These are phyloP conservation scores for Suillus subluteus DNA, from an alignment of 768 basidiomycete species.

Conservation along the genomic window DNA sequence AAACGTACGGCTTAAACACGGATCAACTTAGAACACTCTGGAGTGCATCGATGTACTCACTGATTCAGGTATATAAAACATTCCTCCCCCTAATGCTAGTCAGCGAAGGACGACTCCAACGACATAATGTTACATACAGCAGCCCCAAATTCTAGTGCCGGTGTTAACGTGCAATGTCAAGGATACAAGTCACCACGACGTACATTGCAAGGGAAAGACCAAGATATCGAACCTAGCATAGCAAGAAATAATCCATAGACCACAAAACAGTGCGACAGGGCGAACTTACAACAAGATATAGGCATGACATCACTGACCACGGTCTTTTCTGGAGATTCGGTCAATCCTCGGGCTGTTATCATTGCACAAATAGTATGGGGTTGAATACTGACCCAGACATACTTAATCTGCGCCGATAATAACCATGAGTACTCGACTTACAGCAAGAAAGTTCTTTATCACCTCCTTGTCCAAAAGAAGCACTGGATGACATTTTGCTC, in stretches of 20 bases:
- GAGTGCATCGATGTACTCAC: background rate
- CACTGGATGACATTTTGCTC: background rate
- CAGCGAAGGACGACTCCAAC: background rate
- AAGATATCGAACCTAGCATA: slow-evolving; percentile 3
- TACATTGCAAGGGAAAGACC: slow-evolving; percentile 4
- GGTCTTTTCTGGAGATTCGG: too few species aligned
- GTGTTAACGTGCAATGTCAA: background rate
- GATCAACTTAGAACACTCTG: background rate
- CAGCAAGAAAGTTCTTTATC: background rate
- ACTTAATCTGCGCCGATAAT: background rate
- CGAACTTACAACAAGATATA: background rate
- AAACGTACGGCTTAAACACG: background rate
- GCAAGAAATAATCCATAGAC: background rate
- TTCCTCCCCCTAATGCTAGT: background rate
- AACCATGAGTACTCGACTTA: background rate
- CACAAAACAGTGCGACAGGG: background rate
- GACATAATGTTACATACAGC: background rate
- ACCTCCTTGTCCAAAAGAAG: background rate
- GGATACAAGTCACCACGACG: background rate
- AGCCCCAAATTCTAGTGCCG: background rate
- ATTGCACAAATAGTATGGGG: too few species aligned
- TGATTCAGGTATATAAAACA: slow-evolving; percentile 1
- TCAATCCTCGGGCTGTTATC: background rate
- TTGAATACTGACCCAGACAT: slow-evolving; percentile 3
- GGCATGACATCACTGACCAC: too few species aligned